These are phyloP conservation scores for Corynascus novoguineensis DNA, from an alignment of 495 filamentous ascomycete genomes.

Conservation along the genomic window DNA sequence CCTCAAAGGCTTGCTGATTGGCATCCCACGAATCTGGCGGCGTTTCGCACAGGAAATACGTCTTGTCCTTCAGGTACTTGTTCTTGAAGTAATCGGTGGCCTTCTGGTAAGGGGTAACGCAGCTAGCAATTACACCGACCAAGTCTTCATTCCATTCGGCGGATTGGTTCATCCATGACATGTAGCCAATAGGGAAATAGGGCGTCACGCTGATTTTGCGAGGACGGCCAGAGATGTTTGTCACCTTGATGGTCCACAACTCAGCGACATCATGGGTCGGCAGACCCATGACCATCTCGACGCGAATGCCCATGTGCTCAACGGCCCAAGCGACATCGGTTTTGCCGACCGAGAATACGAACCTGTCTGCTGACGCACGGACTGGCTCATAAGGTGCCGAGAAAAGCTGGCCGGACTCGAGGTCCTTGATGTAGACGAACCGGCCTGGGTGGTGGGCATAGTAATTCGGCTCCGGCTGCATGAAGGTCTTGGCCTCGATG, in stretches of 20 bases:
- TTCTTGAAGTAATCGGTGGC: slow-evolving; percentile 53
- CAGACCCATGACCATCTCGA: slow-evolving; percentile 49
- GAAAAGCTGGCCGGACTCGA: slow-evolving; percentile 48
- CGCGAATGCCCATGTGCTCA: slow-evolving; percentile 45
- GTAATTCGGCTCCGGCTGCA: slow-evolving; percentile 56
- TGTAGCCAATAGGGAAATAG: slow-evolving; percentile 54
- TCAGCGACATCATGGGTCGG: slow-evolving; percentile 51
- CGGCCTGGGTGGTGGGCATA: slow-evolving; percentile 54
- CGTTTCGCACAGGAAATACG: slow-evolving; percentile 52
- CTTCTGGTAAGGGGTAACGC: slow-evolving; percentile 53
- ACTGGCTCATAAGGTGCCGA: slow-evolving; percentile 53
- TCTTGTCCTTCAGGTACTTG: slow-evolving; percentile 52
- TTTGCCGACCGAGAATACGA: slow-evolving; percentile 52
- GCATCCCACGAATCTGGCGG: slow-evolving; percentile 47
- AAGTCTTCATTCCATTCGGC: slow-evolving; percentile 46
- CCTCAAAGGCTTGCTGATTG: slow-evolving; percentile 48
- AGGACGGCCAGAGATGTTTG: slow-evolving; percentile 42
- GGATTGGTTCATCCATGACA: slow-evolving; percentile 58
- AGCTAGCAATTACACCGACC: slow-evolving; percentile 44
- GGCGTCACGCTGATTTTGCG: slow-evolving; percentile 49
- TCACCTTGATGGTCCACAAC: slow-evolving; percentile 51
- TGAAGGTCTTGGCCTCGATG: slow-evolving; percentile 54
- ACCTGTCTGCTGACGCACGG: slow-evolving; percentile 42
- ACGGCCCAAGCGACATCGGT: slow-evolving; percentile 50
- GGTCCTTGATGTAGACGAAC: slow-evolving; percentile 56